A percentile compares a stretch with the other conserved stretches of the same genome.
Conservation (phyloP, 352 stramenopile species). For the Phytophthora pini region DNA sequence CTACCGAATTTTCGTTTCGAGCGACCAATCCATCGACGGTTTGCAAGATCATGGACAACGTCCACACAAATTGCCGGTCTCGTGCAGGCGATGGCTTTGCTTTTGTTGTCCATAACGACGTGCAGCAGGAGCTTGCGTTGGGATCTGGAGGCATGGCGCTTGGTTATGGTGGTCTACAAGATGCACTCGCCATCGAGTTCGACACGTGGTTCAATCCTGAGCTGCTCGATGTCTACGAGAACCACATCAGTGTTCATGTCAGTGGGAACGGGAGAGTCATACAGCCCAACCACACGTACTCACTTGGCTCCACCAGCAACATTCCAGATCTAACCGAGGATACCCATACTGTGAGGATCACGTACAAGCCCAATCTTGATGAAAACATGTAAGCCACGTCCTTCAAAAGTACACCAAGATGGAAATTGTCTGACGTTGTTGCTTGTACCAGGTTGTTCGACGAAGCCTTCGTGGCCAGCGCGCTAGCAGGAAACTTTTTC, state of each 20-base stretch:
- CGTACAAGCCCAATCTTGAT: conserved; percentile 79
- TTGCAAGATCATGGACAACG: conserved; percentile 90
- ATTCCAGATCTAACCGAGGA: conserved; percentile 86
- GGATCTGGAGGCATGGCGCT: conserved; percentile 76
- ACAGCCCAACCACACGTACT: conserved; percentile 80
- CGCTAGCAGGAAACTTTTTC: conserved; percentile 75
- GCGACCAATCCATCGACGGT: conserved; percentile 85
- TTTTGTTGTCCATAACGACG: conserved; percentile 88
- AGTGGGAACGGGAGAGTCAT: conserved; percentile 41
- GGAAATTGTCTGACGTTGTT: conserved; percentile 14
- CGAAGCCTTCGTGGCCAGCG: conserved; percentile 60
- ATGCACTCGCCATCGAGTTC: conserved; percentile 91
- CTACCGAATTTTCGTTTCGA: conserved; percentile 86
- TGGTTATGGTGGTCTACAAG: conserved; percentile 89
- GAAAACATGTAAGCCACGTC: conserved; percentile 51
- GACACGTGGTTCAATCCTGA: conserved; percentile 94
- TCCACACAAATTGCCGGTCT: conserved; percentile 84
- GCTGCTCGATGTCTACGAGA: conserved; percentile 89
- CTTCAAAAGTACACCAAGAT: not conserved
- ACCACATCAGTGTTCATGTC: conserved; percentile 92
- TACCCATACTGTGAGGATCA: conserved; percentile 67
- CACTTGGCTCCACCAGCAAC: conserved; percentile 71
- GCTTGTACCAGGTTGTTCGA: conserved; percentile 53
- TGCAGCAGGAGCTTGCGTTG: conserved; percentile 55
- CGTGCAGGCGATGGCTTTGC: conserved; percentile 80